Base-by-base conservation (phyloP, 2,329 filamentous ascomycete genomes). In the Paraphaeosphaeria minitans region DNA sequence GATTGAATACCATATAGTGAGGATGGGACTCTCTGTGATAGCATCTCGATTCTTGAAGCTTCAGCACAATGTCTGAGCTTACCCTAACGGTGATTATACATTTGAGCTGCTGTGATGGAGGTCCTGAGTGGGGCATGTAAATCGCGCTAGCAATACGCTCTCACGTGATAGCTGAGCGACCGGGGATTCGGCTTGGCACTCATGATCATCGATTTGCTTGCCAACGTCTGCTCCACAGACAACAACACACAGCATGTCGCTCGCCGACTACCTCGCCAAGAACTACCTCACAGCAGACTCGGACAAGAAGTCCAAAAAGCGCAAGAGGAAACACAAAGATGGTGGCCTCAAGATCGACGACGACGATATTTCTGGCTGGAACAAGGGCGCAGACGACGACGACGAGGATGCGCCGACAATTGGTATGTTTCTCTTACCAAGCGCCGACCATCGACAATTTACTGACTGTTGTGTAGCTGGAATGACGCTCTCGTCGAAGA, bases 261-360 rank as follows among this genome's bases (percentile, higher is more conserved):
- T 97, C 65, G 89, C 92, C 58, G 87, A 88, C 72, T 99, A 98
- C 73, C 86, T 99, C 37, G 93, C 94, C 39, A 89, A 92, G 63
- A 95, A 93, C 77, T 99, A 99, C 76, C 88, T 99, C 51, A 91
- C 84, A 1, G 87, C 88, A 42, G 87, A 89, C 65, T 70, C 76
- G 19, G 71, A 78, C 73, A 83, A 81, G 68, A 80, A 82, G 53
- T 76, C 78, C 29, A 84, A 83, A 67, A 84, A 84, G 75, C 80
- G 82, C 65, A 84, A 84, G 69, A 73, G 81, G 47, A 75, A 77
- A 55, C 72, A 74, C 51, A 74, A 76, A 53, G 71, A 75, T 55
- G 74, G 74, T 46, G 78, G 81, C 29, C 74, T 83, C 51, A 75
- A 73, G 49, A 80, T 80, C 77, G 71, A 78, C 77, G 71, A 87